phyloP scores from a whole-genome alignment of 1,284 basidiomycete genomes.

The Cryptococcus floricola region DNA sequence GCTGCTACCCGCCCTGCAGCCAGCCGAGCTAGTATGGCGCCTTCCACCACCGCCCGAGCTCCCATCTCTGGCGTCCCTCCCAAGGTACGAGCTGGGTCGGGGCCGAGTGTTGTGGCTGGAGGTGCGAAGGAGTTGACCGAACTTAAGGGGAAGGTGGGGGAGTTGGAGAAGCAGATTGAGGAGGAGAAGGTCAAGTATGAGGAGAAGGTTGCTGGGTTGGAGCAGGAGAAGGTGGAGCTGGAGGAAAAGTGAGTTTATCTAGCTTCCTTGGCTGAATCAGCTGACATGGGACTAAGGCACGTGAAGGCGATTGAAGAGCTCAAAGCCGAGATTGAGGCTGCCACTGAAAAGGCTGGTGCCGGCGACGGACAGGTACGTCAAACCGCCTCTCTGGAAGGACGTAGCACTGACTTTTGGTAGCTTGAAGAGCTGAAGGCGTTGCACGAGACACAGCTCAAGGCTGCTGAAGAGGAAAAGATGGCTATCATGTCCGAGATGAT shows the following conservation, averaged over 20 bases:
- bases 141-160: constrained; percentile 18
- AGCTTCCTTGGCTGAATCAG: neutral
- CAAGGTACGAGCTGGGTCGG: constrained; percentile 8
- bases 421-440: constrained; percentile 12
- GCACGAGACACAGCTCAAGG: constrained; percentile 15
- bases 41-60: neutral
- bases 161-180: constrained; percentile 19
- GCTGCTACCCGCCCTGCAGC: constrained; percentile 4
- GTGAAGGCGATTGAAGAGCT: constrained; percentile 14
- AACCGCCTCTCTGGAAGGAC: neutral
- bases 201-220: constrained; percentile 17
- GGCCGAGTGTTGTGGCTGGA: constrained; percentile 4
- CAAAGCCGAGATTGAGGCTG: constrained; percentile 1
- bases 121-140: constrained; percentile 10
- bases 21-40: constrained; percentile 12
- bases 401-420: neutral
- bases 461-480: constrained; percentile 10
- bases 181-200: constrained; percentile 20
- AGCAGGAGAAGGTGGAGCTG: constrained; percentile 20
- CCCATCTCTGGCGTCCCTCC: constrained; percentile 1
- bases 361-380: constrained; percentile 12
- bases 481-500: constrained; percentile 9
- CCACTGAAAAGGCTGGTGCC: neutral
- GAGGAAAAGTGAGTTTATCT: constrained; percentile 25
- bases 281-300: constrained; percentile 6